Evolutionary conservation across 306 rosid genomes (phyloP).

Genomic region (Datisca glomerata): DNA sequence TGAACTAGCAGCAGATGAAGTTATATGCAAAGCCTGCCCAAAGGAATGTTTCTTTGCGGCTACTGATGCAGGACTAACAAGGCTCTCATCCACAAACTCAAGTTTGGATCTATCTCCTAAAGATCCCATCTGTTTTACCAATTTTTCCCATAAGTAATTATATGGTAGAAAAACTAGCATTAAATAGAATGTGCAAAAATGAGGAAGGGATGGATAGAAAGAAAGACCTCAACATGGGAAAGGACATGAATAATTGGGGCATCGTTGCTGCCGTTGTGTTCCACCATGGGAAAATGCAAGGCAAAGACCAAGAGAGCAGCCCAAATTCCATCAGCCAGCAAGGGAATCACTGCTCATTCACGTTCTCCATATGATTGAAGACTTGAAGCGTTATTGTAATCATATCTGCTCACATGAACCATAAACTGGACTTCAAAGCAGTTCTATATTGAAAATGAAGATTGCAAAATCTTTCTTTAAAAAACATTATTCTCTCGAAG

Average conservation of each 20-base stretch:
- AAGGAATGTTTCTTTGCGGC: slow-evolving; percentile 17
- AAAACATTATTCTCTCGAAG: background rate
- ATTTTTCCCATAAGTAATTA: slow-evolving; percentile 1
- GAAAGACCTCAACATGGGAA: slow-evolving; percentile 22
- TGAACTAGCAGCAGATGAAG: slow-evolving; percentile 17
- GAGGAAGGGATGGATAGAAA: background rate
- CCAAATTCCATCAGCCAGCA: slow-evolving; percentile 23
- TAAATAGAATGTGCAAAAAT: background rate
- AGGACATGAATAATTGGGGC: slow-evolving; percentile 14
- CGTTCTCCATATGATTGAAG: slow-evolving; percentile 1
- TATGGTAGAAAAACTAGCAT: background rate
- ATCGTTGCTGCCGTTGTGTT: slow-evolving; percentile 4
- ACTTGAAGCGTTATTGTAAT: slow-evolving; percentile 1
- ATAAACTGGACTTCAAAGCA: slow-evolving; percentile 1
- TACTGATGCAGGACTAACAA: slow-evolving; percentile 20
- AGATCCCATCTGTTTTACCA: slow-evolving; percentile 23
- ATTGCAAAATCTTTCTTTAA: background rate
- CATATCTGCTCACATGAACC: slow-evolving; percentile 5
- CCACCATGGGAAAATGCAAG: slow-evolving; percentile 20
- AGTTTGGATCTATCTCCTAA: slow-evolving; percentile 13
- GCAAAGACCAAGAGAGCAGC: slow-evolving; percentile 11
- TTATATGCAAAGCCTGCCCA: slow-evolving; percentile 9
- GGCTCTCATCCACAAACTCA: slow-evolving; percentile 31
- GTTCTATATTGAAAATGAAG: background rate
- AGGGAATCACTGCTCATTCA: slow-evolving; percentile 15